Base-by-base conservation (phyloP, 2,329 filamentous ascomycete genomes). In the Sodiomyces alkalinus region DNA sequence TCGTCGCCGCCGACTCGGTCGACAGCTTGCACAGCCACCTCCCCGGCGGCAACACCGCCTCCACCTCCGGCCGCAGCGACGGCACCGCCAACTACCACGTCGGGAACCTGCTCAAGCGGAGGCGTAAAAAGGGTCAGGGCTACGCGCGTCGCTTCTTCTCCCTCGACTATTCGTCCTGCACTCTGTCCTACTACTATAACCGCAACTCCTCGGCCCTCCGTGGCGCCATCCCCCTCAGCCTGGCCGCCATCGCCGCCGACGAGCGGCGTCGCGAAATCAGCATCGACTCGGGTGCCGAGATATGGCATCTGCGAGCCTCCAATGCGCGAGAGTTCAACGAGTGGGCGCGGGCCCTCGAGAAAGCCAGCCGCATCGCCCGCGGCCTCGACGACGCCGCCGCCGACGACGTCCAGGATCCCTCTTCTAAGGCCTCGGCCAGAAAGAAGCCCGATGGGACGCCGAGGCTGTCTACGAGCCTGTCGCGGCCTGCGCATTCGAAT, bases 131-230 rank as follows among this genome's bases (percentile, higher is more conserved):
- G 56, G 85, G 86, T 25, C 90, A 96, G 52, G 87, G 87, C 23
- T 92, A 85, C 52, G 90, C 90, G 5, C 72, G 82, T 32, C 73
- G 90, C 20, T 98, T 90, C 62, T 98, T 98, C 55, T 94, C 87
- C 1, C 64, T 98, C 30, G 90, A 98, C 51, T 96, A 86, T 48
- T 85, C 80, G 4, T 86, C 87, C 1, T 92, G 81, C 36, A 96
- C 90, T 0, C 60, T 98, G 18, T 96, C 90, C 1, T 98, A 98
- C 57, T 98, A 94, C 49, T 81, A 92, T 47, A 90, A 87, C 49
- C 78, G 83, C 25, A 87, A 92, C 46, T 93, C 87, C 5, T 92
- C 87, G 5, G 85, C 87, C 1, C 62, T 98, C 23, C 74, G 90
- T 34, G 90, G 90, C 12, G 85, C 90, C 6, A 90, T 98, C 28